phyloP scores from a whole-genome alignment of 495 filamentous ascomycete genomes.

The Cudoniella acicularis region DNA sequence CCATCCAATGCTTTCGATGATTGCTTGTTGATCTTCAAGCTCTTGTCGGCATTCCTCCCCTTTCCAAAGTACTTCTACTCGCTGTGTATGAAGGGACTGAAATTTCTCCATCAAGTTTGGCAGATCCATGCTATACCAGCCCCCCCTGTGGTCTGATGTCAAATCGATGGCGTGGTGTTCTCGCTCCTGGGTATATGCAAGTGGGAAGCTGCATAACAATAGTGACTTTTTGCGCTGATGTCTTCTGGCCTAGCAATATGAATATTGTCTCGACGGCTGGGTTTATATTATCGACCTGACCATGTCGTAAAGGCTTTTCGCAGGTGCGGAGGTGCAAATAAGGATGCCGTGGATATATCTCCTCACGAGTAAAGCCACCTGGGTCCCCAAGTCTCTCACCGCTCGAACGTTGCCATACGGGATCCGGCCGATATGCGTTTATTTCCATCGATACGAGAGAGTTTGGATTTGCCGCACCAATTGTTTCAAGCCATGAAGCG shows the following conservation, averaged over 20 bases:
- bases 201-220: conserved; percentile 2
- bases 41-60: conserved; percentile 2
- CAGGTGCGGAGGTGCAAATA: conserved; percentile 1
- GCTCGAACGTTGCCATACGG: conserved; percentile 2
- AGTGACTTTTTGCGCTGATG: conserved; percentile 2
- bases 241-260: conserved; percentile 4
- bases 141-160: neutral
- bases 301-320: conserved; percentile 2
- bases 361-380: neutral
- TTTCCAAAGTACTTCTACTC: conserved; percentile 7
- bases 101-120: conserved; percentile 2
- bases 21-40: conserved; percentile 9
- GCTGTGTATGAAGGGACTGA: conserved; percentile 2
- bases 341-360: conserved; percentile 9
- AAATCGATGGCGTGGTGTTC: neutral
- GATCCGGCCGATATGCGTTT: conserved; percentile 1
- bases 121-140: conserved; percentile 7
- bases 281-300: conserved; percentile 1
- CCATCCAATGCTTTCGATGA: conserved; percentile 5
- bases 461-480: conserved; percentile 3
- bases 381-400: neutral
- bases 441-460: conserved; percentile 3
- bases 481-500: conserved; percentile 4
- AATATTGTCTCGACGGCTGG: conserved; percentile 6
- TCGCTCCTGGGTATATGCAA: conserved; percentile 3